These are phyloP conservation scores for Hibiscus mutabilis DNA, from an alignment of 345 rosid genomes.

Conservation along the genomic window DNA sequence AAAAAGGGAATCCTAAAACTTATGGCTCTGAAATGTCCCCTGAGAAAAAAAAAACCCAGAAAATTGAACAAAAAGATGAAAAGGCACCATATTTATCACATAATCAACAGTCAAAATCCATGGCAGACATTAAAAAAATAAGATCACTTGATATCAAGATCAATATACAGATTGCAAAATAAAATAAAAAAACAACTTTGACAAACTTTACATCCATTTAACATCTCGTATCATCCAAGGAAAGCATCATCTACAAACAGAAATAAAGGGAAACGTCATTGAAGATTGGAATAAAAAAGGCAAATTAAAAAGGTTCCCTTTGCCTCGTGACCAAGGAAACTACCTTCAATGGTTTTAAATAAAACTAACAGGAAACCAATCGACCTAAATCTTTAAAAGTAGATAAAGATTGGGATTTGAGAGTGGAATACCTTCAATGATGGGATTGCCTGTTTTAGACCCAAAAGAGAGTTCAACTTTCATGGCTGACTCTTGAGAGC, in stretches of 20 bases:
- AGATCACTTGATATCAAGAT: neutral
- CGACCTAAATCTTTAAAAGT: conserved; percentile 23
- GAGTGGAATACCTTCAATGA: conserved; percentile 15
- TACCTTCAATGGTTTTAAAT: neutral
- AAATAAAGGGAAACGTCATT: neutral
- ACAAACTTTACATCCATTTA: neutral
- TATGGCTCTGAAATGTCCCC: neutral
- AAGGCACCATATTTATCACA: neutral
- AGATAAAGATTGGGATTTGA: conserved; percentile 14
- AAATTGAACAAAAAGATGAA: neutral
- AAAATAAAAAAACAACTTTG: neutral
- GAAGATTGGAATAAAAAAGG: neutral
- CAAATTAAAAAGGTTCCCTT: neutral
- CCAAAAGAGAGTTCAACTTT: conserved; percentile 25
- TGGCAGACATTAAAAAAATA: neutral
- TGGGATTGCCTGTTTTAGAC: conserved; percentile 25
- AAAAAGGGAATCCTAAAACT: neutral
- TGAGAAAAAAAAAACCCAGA: neutral
- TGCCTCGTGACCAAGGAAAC: neutral
- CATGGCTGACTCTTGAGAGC: conserved; percentile 26
- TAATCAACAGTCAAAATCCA: neutral
- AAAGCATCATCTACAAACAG: neutral
- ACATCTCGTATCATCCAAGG: neutral
- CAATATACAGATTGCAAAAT: neutral
- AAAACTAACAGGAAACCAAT: neutral